Base-by-base conservation (phyloP, 1,284 basidiomycete genomes). In the Marasmius tenuissimus region DNA sequence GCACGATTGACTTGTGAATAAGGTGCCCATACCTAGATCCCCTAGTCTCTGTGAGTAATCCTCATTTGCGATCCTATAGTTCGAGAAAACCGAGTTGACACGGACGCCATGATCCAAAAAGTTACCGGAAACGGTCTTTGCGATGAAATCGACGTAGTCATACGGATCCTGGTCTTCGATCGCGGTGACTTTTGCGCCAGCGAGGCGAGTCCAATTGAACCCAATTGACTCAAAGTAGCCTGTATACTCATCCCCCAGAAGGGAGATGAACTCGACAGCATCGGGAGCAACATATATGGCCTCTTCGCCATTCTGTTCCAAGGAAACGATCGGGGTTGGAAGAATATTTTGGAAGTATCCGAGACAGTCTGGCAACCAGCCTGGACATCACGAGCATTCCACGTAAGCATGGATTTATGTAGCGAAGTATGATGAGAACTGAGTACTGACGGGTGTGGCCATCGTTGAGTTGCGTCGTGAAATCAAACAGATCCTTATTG, bases 41-140 rank as follows among this genome's bases (percentile, higher is more conserved):
- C 79, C 87, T 58, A 88, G 68, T n/a, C 85, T 77, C 70, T 87
- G 85, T 35, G 83, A 84, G 66, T 81, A 85, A 34, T 65, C 70
- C 0, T 72, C 76, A 18, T 71, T 76, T 1, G 75, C 72, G 59
- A 88, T 82, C 9, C 84, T 74, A 68, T 88, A 88, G 67, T 83
- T 85, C 40, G 79, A 82, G 72, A 85, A 85, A 9, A 83, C 86
- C 56, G 83, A 85, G 72, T 88, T 88, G 40, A 87, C 83, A 58
- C 86, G 81, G 48, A 87, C 80, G 40, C 82, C 82, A 61, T 86
- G 85, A 67, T 87, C 85, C 38, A 88, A 73, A 68, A 83, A 88
- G 70, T 87, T 88, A 9, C 86, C 85, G 1, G 83, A 82, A 22
- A 85, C 79, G 1, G 84, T 87, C 54, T 73, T 74, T 3, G 87